A percentile compares a stretch with the other conserved stretches of the same genome.
These are phyloP conservation scores for Alternaria sp. DNA, from an alignment of 2,329 filamentous ascomycete genomes.

Conservation along the genomic window DNA sequence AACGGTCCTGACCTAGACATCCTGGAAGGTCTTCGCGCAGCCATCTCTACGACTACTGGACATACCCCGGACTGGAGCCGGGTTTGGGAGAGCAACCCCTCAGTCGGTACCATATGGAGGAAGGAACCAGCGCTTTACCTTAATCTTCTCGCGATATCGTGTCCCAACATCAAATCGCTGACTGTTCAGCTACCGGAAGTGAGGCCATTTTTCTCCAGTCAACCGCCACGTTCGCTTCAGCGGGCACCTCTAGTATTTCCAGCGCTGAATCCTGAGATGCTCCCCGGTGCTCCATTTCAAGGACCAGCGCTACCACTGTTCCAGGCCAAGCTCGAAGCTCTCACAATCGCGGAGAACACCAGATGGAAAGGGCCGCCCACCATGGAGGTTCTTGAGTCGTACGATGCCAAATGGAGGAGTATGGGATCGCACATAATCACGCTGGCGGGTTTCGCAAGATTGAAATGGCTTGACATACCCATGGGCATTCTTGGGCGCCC, in stretches of 20 bases:
- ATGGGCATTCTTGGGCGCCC: slow-evolving; percentile 14
- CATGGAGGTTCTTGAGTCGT: slow-evolving; percentile 11
- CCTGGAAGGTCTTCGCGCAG: background rate
- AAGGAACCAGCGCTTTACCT: slow-evolving; percentile 13
- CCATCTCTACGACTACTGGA: slow-evolving; percentile 1
- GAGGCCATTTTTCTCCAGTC: background rate
- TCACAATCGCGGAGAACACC: slow-evolving; percentile 14
- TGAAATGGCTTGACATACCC: slow-evolving; percentile 14
- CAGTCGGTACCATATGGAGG: slow-evolving; percentile 2
- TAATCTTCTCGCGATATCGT: slow-evolving; percentile 13
- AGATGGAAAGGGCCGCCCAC: slow-evolving; percentile 15
- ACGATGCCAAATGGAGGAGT: slow-evolving; percentile 10
- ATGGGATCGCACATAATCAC: slow-evolving; percentile 22
- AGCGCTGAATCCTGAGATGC: slow-evolving; percentile 2
- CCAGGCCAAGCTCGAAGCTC: slow-evolving; percentile 10
- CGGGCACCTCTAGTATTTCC: background rate
- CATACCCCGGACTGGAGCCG: background rate
- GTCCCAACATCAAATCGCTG: slow-evolving; percentile 19
- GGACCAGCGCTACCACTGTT: slow-evolving; percentile 8
- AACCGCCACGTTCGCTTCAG: background rate
- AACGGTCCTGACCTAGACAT: background rate
- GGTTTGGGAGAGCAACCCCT: background rate
- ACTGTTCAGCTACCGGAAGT: slow-evolving; percentile 15
- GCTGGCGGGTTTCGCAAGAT: slow-evolving; percentile 1
- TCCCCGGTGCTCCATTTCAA: slow-evolving; percentile 9